phyloP scores from a whole-genome alignment of 306 rosid genomes.

The Carpinus fangiana region DNA sequence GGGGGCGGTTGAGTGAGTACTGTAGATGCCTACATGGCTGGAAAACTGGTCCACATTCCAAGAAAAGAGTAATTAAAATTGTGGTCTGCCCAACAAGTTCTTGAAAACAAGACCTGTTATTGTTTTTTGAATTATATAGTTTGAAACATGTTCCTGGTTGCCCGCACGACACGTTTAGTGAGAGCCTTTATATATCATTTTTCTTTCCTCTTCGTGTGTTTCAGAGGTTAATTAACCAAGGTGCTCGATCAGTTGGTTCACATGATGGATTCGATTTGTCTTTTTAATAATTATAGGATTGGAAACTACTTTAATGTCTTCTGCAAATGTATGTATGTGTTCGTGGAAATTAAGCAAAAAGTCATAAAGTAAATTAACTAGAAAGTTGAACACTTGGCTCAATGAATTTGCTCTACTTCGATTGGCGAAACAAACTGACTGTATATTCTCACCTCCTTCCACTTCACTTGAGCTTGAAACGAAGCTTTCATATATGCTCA shows the following conservation, averaged over 20 bases:
- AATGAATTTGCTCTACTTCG: slow-evolving; percentile 35
- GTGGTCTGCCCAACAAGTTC: background rate
- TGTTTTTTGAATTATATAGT: background rate
- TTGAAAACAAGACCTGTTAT: background rate
- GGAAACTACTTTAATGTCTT: slow-evolving; percentile 23
- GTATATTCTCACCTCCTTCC: too few relatives aligned
- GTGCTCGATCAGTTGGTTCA: background rate
- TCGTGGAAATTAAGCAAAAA: background rate
- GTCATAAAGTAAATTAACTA: background rate
- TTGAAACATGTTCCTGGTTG: background rate
- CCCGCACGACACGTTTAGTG: background rate
- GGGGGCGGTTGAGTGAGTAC: background rate
- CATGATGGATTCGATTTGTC: slow-evolving; percentile 18
- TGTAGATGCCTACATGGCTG: background rate
- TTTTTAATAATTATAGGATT: slow-evolving; percentile 7
- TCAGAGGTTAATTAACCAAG: slow-evolving; percentile 5
- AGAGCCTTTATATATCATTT: background rate
- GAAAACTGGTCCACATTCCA: background rate
- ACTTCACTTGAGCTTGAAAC: background rate
- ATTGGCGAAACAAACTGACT: slow-evolving; percentile 33
- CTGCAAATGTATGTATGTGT: slow-evolving; percentile 8
- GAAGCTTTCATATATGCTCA: background rate
- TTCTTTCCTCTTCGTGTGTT: background rate
- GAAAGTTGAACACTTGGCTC: background rate
- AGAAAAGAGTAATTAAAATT: background rate